Conservation (phyloP, 176 grass and related monocot species). For the Dactylis glomerata region DNA sequence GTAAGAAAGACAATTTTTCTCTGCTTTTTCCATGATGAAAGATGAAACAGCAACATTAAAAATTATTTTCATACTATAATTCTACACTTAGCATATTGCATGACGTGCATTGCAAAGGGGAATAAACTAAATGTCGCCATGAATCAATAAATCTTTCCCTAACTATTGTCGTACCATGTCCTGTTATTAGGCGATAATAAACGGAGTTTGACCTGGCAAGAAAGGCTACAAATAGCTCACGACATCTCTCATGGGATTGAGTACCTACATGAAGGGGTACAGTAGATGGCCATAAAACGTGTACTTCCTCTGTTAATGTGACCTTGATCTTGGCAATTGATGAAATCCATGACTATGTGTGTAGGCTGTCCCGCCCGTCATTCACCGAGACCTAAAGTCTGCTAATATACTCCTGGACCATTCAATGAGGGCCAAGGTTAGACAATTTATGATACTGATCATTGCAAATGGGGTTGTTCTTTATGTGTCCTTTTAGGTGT, state of each 20-base stretch:
- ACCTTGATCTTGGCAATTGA: constrained; percentile 27
- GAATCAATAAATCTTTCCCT: not conserved
- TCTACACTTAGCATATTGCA: not conserved
- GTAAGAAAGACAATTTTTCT: constrained; percentile 46
- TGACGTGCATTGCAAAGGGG: not conserved
- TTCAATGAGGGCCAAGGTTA: constrained; percentile 90
- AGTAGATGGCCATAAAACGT: constrained; percentile 10
- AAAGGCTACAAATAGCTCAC: constrained; percentile 86
- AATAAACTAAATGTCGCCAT: not conserved
- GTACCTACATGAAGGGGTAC: constrained; percentile 99
- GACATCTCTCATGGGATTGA: constrained; percentile 94
- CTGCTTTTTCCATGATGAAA: not conserved
- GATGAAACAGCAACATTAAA: not conserved
- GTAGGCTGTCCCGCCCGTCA: constrained; percentile 84
- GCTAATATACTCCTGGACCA: constrained; percentile 95
- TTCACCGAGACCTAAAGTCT: constrained; percentile 95
- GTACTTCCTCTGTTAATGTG: constrained; percentile 13
- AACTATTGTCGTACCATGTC: constrained; percentile 14
- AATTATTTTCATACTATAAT: not conserved
- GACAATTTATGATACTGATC: constrained; percentile 23
- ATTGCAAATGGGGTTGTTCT: constrained; percentile 10
- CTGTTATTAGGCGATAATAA: constrained; percentile 64
- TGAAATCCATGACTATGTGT: constrained; percentile 33
- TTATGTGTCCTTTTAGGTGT: constrained; percentile 25
- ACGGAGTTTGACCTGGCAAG: constrained; percentile 74